Base-by-base conservation (phyloP, 2,329 filamentous ascomycete species). In the Ophiostoma quercus region DNA sequence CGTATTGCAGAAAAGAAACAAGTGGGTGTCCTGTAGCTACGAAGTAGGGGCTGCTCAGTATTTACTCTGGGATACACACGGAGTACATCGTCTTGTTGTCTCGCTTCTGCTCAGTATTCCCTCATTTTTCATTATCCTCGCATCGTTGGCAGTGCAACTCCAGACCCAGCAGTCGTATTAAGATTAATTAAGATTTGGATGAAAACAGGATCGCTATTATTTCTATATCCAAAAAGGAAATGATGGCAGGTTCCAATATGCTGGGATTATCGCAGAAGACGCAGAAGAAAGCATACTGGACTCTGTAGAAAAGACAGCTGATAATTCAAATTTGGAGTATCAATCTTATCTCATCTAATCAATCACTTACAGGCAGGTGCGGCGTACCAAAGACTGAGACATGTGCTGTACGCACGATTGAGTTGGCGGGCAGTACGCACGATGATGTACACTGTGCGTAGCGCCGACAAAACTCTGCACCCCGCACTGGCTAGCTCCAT, bases 341-440 rank as follows among this genome's bases (percentile, higher is more conserved):
- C 25, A 66, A 70, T 70, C 69, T 70, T 66, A 70, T 70, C 69
- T 66, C 69, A 70, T 70, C 69, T 70, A 32, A 70, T 68, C 69
- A 70, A 70, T 70, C 69, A 43, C 29, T 67, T n/a, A 66, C 60
- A 51, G 39, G 43, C 12, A 16, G 54, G 47, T 51, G 47, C 19
- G 47, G 47, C 22, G 22, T 57, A 57, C 51, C 22, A 25, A 25
- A 25, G 22, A 57, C n/a, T 29, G 51, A 57, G 22, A 57, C 51
- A 57, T 57, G n/a, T 54, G 51, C 51, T 57, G 51, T 57, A 57
- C 9, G n/a, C 51, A 22, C 11, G 51, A 57, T 25, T 22, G 51
- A 25, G n/a, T 57, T 57, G 51, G 51, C 8, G 19, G 39, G 39
- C 39, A 41, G 43, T 43, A 32, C 57, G n/a, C 43, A 39, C 8